These are phyloP conservation scores for Ganoderma lingzhi DNA, from an alignment of 1,284 basidiomycete species.

Conservation along the genomic window DNA sequence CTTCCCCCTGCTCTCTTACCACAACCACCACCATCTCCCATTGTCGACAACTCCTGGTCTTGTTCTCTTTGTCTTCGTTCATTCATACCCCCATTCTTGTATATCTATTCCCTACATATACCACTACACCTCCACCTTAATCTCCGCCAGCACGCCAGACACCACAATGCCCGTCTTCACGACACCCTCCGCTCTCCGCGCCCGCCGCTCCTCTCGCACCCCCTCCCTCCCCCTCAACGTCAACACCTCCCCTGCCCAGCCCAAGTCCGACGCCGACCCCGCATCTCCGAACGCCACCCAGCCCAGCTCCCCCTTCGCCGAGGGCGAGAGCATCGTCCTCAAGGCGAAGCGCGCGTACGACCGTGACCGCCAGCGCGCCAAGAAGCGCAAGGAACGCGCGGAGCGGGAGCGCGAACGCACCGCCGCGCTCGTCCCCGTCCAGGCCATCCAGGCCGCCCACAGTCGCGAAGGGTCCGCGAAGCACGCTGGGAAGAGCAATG, in stretches of 20 bases:
- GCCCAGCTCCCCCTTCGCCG: slow-evolving; percentile 12
- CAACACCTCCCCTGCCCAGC: slow-evolving; percentile 1
- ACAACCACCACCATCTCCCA: slow-evolving; percentile 20
- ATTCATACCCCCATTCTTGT: slow-evolving; percentile 5
- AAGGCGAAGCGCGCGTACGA: slow-evolving; percentile 57
- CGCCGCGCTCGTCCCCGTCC: slow-evolving; percentile 26
- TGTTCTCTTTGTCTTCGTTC: slow-evolving; percentile 4
- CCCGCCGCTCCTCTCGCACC: slow-evolving; percentile 26
- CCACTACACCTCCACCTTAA: slow-evolving; percentile 5
- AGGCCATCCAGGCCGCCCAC: slow-evolving; percentile 2
- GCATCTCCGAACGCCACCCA: slow-evolving; percentile 4
- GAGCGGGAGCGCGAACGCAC: slow-evolving; percentile 33
- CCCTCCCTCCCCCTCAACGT: slow-evolving; percentile 15
- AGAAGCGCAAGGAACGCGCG: slow-evolving; percentile 52
- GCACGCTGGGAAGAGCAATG: not conserved
- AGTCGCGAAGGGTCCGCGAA: slow-evolving; percentile 16
- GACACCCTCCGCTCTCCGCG: slow-evolving; percentile 26
- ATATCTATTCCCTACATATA: slow-evolving; percentile 10
- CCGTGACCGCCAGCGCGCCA: slow-evolving; percentile 54
- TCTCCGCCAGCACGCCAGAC: slow-evolving; percentile 5
- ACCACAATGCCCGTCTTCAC: slow-evolving; percentile 31
- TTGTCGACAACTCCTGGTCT: slow-evolving; percentile 14
- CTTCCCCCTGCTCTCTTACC: slow-evolving; percentile 20
- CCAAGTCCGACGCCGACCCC: slow-evolving; percentile 4
- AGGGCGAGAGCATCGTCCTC: slow-evolving; percentile 33